Base-by-base conservation (phyloP, 345 rosid genomes). In the Eucalyptus viminalis region DNA sequence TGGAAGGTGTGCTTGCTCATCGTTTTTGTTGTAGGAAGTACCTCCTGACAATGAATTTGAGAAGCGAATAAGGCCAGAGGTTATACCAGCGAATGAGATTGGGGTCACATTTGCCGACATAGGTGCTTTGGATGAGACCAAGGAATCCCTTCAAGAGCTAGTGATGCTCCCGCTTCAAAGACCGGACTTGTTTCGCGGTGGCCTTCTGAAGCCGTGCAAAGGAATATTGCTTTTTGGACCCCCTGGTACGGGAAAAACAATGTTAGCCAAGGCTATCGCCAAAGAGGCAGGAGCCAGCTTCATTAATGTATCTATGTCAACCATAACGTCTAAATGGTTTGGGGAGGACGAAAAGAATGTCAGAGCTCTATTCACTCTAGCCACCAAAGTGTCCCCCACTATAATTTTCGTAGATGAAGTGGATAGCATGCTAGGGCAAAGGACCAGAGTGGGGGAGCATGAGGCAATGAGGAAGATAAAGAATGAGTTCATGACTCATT, bases 321-420 rank as follows among this genome's bases (percentile, higher is more conserved):
- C 99, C 25, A 95, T 97, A 87, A 95, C 98, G 80, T 97, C 99
- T n/a, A 97, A 97, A 92, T 96, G 99, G 99, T 97, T 96, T 67
- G 99, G 99, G 49, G 99, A 98, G 92, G 99, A 98, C 19, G 99
- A 97, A 94, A 98, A 98, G 93, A 98, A 96, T 45, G 98, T 98
- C 49, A 94, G 99, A 89, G 99, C 99, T 86, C 90, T 98, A 92
- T 98, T 98, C 92, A 94, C 97, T 9, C 90, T 98, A 86, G 99
- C 99, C 19, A 95, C 97, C 11, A 97, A 97, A 91, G 99, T 98
- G 25, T 95, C 99, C 10, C 99, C 99, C 0, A 95, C 99, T 27
- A 98, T 98, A 81, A 95, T 98, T 65, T 98, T 98, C 43, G 99
- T 97, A 80, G 98, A 98, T 87, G 99, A 98, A 93, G 99, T 98